Conservation (phyloP, 1,284 basidiomycete species). For the Pseudozyma thailandica region DNA sequence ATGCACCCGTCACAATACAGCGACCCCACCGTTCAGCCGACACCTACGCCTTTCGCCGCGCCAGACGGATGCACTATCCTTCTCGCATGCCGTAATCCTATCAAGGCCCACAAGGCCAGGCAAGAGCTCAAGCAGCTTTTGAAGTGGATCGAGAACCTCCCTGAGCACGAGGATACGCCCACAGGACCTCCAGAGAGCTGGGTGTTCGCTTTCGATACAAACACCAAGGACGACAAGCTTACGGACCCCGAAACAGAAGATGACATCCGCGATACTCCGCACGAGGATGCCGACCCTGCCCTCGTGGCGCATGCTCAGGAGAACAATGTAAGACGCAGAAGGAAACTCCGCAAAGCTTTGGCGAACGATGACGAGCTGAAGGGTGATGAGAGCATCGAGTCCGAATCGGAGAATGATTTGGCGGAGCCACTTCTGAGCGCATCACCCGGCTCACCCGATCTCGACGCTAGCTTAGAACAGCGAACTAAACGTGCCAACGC, state of each 20-base stretch:
- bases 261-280: slow-evolving; percentile 48
- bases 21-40: slow-evolving; percentile 20
- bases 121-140: slow-evolving; percentile 55
- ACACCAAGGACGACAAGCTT: slow-evolving; percentile 46
- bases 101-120: slow-evolving; percentile 65
- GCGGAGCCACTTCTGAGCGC: slow-evolving; percentile 1
- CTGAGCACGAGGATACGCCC: slow-evolving; percentile 54
- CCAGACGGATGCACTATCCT: slow-evolving; percentile 64
- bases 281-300: slow-evolving; percentile 56
- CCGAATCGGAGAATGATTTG: slow-evolving; percentile 10
- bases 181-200: slow-evolving; percentile 49
- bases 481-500: slow-evolving; percentile 57
- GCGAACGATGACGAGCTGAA: slow-evolving; percentile 32
- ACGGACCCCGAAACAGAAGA: slow-evolving; percentile 38
- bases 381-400: slow-evolving; percentile 2
- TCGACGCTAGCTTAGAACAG: slow-evolving; percentile 35
- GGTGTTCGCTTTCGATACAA: slow-evolving; percentile 41
- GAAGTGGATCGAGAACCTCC: slow-evolving; percentile 54
- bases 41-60: slow-evolving; percentile 63
- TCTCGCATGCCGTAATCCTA: slow-evolving; percentile 66
- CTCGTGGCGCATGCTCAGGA: slow-evolving; percentile 50
- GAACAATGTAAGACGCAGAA: slow-evolving; percentile 39
- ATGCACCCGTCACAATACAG: slow-evolving; percentile 32
- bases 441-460: slow-evolving; percentile 24
- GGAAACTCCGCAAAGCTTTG: slow-evolving; percentile 44